Evolutionary conservation across 2,329 filamentous ascomycete species (phyloP), one percentile per base, ranked within the genome.

Genomic region (Colletotrichum sp.): DNA sequence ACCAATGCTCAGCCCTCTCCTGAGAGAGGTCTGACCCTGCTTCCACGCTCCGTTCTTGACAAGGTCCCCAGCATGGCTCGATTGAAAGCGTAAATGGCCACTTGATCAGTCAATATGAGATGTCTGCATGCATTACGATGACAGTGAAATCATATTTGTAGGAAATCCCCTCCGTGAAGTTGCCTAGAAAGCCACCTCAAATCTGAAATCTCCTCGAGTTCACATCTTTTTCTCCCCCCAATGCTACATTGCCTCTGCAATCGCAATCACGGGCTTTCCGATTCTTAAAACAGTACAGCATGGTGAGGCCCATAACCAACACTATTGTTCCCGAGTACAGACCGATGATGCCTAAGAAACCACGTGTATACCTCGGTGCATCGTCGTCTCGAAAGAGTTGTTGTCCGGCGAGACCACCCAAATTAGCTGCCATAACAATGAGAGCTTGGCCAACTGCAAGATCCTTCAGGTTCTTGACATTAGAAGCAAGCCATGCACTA

Each of bases 1-100:
- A 44, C 15, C 25, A 67, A 48, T 67, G 64, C 19, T 44, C 36
- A 44, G 34, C 32, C 86, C 86, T 59, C 13, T 59, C 55, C 8
- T 27, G 13, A 28, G 22, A 57, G 25, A 27, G 7, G 27, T 25
- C 7, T 28, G 39, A 59, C 15, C 15, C 12, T 19, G 12, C 27
- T 59, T 16, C 27, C 8, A 9, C 25, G 27, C 22, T 70, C 67
- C n/a, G n/a, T 22, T 13, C 19, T 7, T 48, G 19, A 12, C 19
- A 44, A n/a, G 19, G 39, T 12, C 19, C n/a, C n/a, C 44, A 52
- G n/a, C 44, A 52, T 4, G 11, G 2, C n/a, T 52, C 44, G 1
- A 52, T 52, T 22, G 6, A 0, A 52, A 52, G 44, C 2, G 7
- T 22, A 52, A 48, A 6, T 48, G 3, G 39, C 39, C 12, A 48